phyloP scores from a whole-genome alignment of 345 rosid genomes.

The Eucalyptus tenuipes region DNA sequence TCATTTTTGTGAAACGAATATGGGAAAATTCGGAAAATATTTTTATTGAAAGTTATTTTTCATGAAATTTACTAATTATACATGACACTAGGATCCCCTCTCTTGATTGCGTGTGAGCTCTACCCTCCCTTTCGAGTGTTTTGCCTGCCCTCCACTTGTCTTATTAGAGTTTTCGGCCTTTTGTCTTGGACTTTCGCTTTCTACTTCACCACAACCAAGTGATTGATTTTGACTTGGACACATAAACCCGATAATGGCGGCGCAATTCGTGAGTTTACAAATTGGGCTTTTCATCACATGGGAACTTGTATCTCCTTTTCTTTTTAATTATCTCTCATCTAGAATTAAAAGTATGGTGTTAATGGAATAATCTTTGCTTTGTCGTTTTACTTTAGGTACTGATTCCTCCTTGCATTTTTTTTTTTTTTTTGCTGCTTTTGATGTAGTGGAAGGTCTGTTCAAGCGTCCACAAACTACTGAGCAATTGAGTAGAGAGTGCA shows the following conservation, averaged over 20 bases:
- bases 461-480: neutral
- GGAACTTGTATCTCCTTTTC: neutral
- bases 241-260: neutral
- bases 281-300: neutral
- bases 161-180: neutral
- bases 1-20: too few relatives aligned
- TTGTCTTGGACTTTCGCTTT: neutral
- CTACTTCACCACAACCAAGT: neutral
- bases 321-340: neutral
- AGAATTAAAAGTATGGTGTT: neutral
- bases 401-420: neutral
- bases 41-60: too few relatives aligned
- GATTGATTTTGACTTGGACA: neutral
- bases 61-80: neutral
- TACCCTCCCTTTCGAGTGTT: neutral
- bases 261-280: neutral
- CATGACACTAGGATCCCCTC: neutral
- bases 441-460: neutral
- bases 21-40: accelerated
- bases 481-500: neutral
- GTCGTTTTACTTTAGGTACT: neutral
- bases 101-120: neutral
- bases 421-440: neutral
- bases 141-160: neutral
- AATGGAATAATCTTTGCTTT: neutral